Base-by-base conservation (phyloP, 108 stramenopile genomes). In the Parietichytrium sp. region DNA sequence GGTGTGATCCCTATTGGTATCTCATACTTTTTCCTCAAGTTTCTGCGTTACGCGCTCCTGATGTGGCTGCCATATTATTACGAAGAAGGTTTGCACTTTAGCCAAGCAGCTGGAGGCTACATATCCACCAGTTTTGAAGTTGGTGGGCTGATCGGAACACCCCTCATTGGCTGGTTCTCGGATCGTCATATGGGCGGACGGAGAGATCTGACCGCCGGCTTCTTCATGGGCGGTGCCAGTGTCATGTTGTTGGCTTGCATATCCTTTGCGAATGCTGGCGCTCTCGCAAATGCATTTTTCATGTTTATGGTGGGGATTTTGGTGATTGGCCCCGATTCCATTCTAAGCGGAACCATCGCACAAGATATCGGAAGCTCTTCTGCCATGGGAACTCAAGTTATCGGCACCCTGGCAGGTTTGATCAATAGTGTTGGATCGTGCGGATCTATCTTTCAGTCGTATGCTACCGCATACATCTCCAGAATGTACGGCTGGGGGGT, bases 61-160 rank as follows among this genome's bases (percentile, higher is more conserved):
- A 72, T 72, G 61, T 72, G 61, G 61, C 61, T 72, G 10, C 61
- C 61, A 6, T 72, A 72, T 20, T 72, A 72, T 38, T 72, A 72
- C 33, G 61, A 72, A 25, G 61, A 72, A 27, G 61, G 61, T 23
- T 27, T 72, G 61, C 61, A 72, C 61, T 72, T 72, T 45, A 42
- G 45, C 42, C 61, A 72, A 27, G 36, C 61, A 6, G 6, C 45
- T 16, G 61, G 38, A 6, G 61, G 61, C 6, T 72, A 72, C 61
- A 72, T 72, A 42, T 45, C 38, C 20, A 45, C 61, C 61, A 45
- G 38, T 42, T 72, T 72, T 27, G 61, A 72, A 25, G n/a, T 72
- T 27, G 61, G 61, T 27, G 61, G 61, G 7, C 10, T 72, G 8
- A 45, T 72, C 20, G 61, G 61, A 6, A 72, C 61, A 6, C 61